A percentile compares a stretch with the other conserved stretches of the same genome.
phyloP scores from a whole-genome alignment of 139 green algal species.

The Volvox africanus region DNA sequence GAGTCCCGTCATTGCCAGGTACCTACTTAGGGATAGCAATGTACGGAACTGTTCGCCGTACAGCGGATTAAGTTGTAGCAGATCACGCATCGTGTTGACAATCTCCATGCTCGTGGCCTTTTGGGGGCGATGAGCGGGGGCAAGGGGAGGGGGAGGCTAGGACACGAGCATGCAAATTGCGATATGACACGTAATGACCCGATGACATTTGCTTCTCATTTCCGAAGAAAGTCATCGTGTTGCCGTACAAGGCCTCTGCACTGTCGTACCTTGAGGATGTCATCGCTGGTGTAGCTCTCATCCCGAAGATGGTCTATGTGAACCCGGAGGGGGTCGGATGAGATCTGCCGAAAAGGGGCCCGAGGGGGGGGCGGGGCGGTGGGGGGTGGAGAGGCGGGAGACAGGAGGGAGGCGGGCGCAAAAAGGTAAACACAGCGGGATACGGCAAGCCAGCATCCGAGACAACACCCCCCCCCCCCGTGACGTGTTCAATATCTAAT shows the following conservation, averaged over 20 bases:
- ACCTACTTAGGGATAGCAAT: slow-evolving; percentile 68
- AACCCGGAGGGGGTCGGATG: slow-evolving; percentile 81
- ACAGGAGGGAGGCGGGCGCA: not conserved
- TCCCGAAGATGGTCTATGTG: slow-evolving; percentile 90
- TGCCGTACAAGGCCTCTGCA: too few relatives aligned
- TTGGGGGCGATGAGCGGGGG: not conserved
- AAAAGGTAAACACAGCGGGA: not conserved
- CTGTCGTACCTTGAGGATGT: slow-evolving; percentile 83
- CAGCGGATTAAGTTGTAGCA: slow-evolving; percentile 94
- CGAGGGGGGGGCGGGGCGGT: not conserved
- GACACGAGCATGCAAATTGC: too few relatives aligned
- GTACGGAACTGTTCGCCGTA: slow-evolving; percentile 96
- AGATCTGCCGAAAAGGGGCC: slow-evolving; percentile 42
- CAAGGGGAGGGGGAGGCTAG: not conserved
- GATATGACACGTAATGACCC: too few relatives aligned
- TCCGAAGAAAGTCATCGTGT: too few relatives aligned
- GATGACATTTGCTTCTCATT: too few relatives aligned
- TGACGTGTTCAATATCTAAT: too few relatives aligned
- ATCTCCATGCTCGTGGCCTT: slow-evolving; percentile 95
- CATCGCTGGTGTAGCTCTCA: slow-evolving; percentile 81
- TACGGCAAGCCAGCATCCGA: too few relatives aligned
- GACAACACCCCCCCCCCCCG: too few relatives aligned
- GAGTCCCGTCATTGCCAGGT: too few relatives aligned
- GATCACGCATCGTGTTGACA: slow-evolving; percentile 94
- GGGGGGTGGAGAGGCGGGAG: slow-evolving; percentile 1